phyloP scores from a whole-genome alignment of 805 yeast species.

The Lipomyces mesembrius region DNA sequence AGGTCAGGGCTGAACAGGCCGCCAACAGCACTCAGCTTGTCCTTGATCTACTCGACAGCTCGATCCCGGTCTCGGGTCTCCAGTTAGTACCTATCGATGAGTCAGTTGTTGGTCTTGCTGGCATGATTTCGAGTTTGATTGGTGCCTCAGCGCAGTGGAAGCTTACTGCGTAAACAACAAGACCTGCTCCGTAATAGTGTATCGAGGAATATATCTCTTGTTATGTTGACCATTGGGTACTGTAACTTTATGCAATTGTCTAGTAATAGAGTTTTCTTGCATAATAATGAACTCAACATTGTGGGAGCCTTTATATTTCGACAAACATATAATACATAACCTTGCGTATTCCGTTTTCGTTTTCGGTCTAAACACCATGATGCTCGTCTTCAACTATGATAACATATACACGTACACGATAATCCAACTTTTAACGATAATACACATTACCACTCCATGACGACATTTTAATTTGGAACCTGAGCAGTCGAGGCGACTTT shows the following conservation, averaged over 20 bases:
- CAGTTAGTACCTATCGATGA: conserved; percentile 66
- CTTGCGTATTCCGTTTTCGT: neutral
- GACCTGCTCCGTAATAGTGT: neutral
- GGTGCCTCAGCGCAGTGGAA: conserved; percentile 55
- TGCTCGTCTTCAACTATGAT: neutral
- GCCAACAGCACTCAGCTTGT: conserved; percentile 64
- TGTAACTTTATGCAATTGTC: neutral
- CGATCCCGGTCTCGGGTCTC: conserved; percentile 75
- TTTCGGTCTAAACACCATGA: conserved; percentile 1
- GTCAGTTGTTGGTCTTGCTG: conserved; percentile 82
- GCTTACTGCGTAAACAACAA: conserved; percentile 23
- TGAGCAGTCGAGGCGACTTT: conserved; percentile 1
- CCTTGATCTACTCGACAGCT: conserved; percentile 76
- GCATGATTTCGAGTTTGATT: conserved; percentile 76
- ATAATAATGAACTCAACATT: neutral
- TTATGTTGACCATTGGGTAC: conserved; percentile 4
- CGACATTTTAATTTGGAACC: neutral
- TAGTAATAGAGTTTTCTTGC: neutral
- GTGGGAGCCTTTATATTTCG: neutral
- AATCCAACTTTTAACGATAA: neutral
- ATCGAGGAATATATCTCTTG: neutral
- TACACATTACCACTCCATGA: neutral
- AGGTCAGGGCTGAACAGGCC: conserved; percentile 51
- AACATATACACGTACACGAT: neutral
- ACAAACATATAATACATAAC: neutral